Evolutionary conservation across 176 grass and related monocot species (phyloP).

Genomic region (Alopecurus myosuroides): DNA sequence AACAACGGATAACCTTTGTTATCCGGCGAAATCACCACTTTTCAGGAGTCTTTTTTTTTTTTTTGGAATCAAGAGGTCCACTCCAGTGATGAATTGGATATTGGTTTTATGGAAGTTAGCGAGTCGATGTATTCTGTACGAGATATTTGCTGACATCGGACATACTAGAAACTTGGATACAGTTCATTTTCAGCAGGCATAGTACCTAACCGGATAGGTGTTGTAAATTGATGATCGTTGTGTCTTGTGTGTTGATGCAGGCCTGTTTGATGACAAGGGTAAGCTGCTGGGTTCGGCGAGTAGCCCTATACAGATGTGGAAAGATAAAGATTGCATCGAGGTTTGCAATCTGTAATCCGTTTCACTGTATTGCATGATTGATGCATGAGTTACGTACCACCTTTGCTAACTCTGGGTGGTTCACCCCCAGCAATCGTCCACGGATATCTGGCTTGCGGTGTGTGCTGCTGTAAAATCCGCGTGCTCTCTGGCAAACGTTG

Average conservation of each 20-base stretch:
- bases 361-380: not conserved
- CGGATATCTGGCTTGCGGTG: conserved; percentile 89
- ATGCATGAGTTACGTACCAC: too few species aligned
- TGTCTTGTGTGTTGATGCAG: conserved; percentile 38
- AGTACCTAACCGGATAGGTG: not conserved
- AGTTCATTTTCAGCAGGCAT: not conserved
- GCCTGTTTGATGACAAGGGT: conserved; percentile 73
- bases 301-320: conserved; percentile 99
- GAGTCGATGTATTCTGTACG: too few species aligned
- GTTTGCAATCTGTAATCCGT: conserved; percentile 20
- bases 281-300: conserved; percentile 69
- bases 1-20: too few species aligned
- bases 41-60: not conserved
- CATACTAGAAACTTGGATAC: not conserved
- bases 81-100: not conserved
- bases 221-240: not conserved
- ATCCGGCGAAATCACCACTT: not conserved
- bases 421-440: conserved; percentile 80
- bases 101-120: too few species aligned
- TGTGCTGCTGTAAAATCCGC: conserved; percentile 79
- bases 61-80: not conserved
- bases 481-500: conserved; percentile 44
- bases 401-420: not conserved
- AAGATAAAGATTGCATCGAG: conserved; percentile 89
- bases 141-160: not conserved